These are phyloP conservation scores for Coemansia sp. DNA, from an alignment of 192 early-diverging fungal genomes.

Conservation along the genomic window DNA sequence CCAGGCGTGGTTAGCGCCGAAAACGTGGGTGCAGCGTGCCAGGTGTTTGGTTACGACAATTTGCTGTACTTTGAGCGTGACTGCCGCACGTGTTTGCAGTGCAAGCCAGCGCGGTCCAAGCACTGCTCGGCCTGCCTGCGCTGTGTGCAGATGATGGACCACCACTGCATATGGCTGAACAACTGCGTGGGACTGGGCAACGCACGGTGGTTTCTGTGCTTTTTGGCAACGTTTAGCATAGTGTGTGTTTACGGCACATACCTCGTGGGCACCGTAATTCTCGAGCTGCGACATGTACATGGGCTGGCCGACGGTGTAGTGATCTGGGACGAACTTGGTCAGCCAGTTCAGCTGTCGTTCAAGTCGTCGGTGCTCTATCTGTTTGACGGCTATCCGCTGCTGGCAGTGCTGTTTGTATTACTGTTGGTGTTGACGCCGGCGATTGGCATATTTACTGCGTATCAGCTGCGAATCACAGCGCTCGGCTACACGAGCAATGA, in stretches of 20 bases:
- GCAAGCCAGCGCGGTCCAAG: slow-evolving; percentile 55
- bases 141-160: slow-evolving; percentile 54
- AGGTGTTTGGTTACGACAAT: slow-evolving; percentile 28
- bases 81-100: slow-evolving; percentile 38
- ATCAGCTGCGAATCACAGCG: slow-evolving; percentile 47
- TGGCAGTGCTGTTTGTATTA: slow-evolving; percentile 34
- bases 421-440: slow-evolving; percentile 40
- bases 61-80: slow-evolving; percentile 29
- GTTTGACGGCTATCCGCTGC: slow-evolving; percentile 26
- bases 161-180: slow-evolving; percentile 58
- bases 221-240: slow-evolving; percentile 32
- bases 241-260: slow-evolving; percentile 46
- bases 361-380: slow-evolving; percentile 36
- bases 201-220: slow-evolving; percentile 46
- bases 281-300: slow-evolving; percentile 30
- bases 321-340: slow-evolving; percentile 19
- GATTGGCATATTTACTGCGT: slow-evolving; percentile 32
- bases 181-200: slow-evolving; percentile 56
- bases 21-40: slow-evolving; percentile 34
- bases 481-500: slow-evolving; percentile 52
- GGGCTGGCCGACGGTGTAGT: slow-evolving; percentile 25
- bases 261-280: slow-evolving; percentile 27
- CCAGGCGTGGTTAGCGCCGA: slow-evolving; percentile 28
- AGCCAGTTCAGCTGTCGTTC: slow-evolving; percentile 27
- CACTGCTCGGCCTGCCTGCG: slow-evolving; percentile 48